phyloP scores from a whole-genome alignment of 768 basidiomycete genomes.

The Pleurotus djamor region DNA sequence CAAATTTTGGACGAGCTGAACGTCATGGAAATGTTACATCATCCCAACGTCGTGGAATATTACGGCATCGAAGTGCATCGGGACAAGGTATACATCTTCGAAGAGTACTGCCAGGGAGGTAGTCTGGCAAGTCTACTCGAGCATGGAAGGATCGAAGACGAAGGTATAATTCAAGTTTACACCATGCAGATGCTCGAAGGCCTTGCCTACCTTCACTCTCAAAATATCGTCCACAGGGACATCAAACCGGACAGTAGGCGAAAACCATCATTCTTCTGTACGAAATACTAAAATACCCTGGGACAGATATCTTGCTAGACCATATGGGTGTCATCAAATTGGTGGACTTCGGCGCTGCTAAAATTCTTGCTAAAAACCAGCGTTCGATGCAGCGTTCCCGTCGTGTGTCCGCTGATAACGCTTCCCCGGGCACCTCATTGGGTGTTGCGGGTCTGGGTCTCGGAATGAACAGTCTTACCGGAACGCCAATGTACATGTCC shows the following conservation, averaged over 20 bases:
- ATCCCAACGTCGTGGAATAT: slow-evolving; percentile 98
- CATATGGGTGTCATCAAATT: slow-evolving; percentile 92
- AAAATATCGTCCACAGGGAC: slow-evolving; percentile 92
- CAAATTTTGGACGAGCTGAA: slow-evolving; percentile 95
- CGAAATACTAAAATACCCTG: slow-evolving; percentile 4
- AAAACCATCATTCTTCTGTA: not conserved
- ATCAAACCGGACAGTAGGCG: slow-evolving; percentile 97
- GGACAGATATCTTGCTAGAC: slow-evolving; percentile 89
- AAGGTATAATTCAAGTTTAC: slow-evolving; percentile 92
- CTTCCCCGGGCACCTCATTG: slow-evolving; percentile 18
- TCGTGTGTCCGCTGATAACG: slow-evolving; percentile 43
- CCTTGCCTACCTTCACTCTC: slow-evolving; percentile 88
- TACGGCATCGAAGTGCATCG: slow-evolving; percentile 99
- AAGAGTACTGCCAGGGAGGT: slow-evolving; percentile 97
- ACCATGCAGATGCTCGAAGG: slow-evolving; percentile 98
- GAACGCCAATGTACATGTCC: slow-evolving; percentile 99
- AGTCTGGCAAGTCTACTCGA: slow-evolving; percentile 87
- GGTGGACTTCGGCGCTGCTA: slow-evolving; percentile 97
- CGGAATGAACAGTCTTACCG: slow-evolving; percentile 80
- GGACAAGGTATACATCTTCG: slow-evolving; percentile 98
- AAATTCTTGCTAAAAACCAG: slow-evolving; percentile 89
- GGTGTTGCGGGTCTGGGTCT: slow-evolving; percentile 33
- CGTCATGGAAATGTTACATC: slow-evolving; percentile 98
- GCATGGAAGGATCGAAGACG: slow-evolving; percentile 94
- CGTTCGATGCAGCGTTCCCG: slow-evolving; percentile 78